These are phyloP conservation scores for Zarea fungicola DNA, from an alignment of 2,329 filamentous ascomycete genomes.

Conservation along the genomic window DNA sequence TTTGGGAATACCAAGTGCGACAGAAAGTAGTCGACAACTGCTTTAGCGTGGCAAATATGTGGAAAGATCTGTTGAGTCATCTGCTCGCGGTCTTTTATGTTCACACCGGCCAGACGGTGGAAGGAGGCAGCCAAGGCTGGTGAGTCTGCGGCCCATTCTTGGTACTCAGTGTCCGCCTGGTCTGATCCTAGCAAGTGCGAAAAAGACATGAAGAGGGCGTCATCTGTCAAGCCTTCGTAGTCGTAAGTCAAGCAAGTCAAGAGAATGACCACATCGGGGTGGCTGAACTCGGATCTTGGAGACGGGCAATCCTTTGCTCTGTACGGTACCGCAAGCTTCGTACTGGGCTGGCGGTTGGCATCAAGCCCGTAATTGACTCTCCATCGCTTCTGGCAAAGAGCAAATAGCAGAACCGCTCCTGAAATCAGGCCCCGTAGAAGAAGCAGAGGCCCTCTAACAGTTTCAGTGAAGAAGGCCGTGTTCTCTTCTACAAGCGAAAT, in stretches of 20 bases:
- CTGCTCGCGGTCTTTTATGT: conserved; percentile 48
- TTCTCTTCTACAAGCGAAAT: neutral
- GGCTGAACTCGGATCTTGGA: conserved; percentile 54
- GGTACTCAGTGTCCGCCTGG: conserved; percentile 47
- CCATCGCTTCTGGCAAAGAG: conserved; percentile 55
- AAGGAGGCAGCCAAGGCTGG: conserved; percentile 32
- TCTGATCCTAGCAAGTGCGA: conserved; percentile 32
- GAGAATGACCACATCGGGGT: conserved; percentile 53
- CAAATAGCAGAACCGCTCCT: conserved; percentile 48
- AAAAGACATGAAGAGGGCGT: conserved; percentile 45
- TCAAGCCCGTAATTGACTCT: conserved; percentile 60
- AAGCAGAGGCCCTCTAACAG: neutral
- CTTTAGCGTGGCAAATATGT: conserved; percentile 45
- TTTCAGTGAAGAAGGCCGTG: neutral
- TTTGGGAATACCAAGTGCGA: conserved; percentile 53
- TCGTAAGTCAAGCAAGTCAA: conserved; percentile 54
- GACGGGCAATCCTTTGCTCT: conserved; percentile 54
- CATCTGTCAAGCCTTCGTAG: conserved; percentile 47
- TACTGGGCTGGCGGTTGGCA: conserved; percentile 31
- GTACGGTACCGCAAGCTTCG: conserved; percentile 52
- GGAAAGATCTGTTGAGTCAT: conserved; percentile 49
- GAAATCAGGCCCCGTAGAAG: conserved; percentile 53
- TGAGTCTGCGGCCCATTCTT: conserved; percentile 39
- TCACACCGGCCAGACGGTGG: conserved; percentile 45
- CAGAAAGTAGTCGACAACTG: conserved; percentile 59